Evolutionary conservation across 1,284 basidiomycete species (phyloP).

Genomic region (Ustilago esculenta): DNA sequence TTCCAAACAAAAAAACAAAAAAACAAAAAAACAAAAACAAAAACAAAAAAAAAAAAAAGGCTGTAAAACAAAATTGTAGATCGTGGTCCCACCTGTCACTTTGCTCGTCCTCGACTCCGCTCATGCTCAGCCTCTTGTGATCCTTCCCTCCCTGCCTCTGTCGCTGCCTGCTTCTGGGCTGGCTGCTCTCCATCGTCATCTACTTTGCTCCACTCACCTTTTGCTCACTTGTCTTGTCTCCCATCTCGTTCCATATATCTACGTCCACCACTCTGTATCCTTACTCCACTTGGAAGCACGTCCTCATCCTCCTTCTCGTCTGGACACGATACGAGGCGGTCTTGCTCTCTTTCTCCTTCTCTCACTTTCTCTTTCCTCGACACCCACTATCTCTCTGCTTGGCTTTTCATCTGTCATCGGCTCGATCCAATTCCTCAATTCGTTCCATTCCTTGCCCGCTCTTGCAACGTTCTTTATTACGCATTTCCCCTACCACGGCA

Average conservation of each 20-base stretch:
- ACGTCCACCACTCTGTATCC: conserved; percentile 9
- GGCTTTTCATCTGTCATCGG: too few relatives aligned
- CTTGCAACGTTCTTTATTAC: too few relatives aligned
- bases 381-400: background rate
- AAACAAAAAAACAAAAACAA: background rate
- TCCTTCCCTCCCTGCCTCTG: background rate
- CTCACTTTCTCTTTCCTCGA: conserved; percentile 3
- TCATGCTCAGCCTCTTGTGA: background rate
- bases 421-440: too few relatives aligned
- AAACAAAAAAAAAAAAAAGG: too few relatives aligned
- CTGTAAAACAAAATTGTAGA: too few relatives aligned
- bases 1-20: background rate
- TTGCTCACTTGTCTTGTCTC: background rate
- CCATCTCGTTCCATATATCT: conserved; percentile 22
- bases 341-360: background rate
- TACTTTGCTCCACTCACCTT: background rate
- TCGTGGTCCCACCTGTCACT: conserved; percentile 19
- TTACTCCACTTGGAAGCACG: conserved; percentile 1
- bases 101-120: conserved; percentile 2
- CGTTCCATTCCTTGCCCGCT: background rate
- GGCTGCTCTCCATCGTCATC: conserved; percentile 6
- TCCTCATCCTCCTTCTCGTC: conserved; percentile 28
- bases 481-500: background rate
- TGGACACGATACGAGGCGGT: conserved; percentile 38
- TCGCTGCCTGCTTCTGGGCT: background rate